A percentile compares a stretch with the other conserved stretches of the same genome.
phyloP scores from a whole-genome alignment of 2,329 filamentous ascomycete genomes.

The Fusarium scirpi region DNA sequence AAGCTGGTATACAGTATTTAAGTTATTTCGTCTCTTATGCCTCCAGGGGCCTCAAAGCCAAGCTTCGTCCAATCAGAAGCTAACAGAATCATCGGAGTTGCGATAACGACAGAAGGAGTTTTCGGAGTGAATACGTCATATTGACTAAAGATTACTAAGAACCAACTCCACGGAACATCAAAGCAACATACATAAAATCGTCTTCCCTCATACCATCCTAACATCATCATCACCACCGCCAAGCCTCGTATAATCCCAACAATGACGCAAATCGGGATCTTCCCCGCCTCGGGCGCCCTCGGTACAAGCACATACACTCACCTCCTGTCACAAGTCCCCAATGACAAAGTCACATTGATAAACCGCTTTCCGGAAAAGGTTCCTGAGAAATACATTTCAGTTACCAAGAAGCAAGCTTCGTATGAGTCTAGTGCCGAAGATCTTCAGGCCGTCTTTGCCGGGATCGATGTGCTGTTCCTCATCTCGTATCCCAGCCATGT shows the following conservation, averaged over 20 bases:
- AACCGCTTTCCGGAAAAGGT: constrained; percentile 29
- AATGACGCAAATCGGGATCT: constrained; percentile 36
- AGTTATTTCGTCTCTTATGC: no score
- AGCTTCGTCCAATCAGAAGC: no score
- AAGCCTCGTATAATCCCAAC: background rate
- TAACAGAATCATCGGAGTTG: background rate
- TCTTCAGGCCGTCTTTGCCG: constrained; percentile 1
- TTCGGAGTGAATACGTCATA: constrained; percentile 25
- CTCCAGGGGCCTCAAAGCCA: no score
- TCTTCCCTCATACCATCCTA: background rate
- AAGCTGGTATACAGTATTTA: no score
- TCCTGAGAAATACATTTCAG: background rate
- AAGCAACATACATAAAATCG: background rate
- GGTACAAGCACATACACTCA: constrained; percentile 37
- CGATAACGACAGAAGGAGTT: background rate
- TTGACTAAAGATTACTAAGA: constrained; percentile 22
- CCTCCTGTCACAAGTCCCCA: constrained; percentile 8
- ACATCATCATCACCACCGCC: background rate
- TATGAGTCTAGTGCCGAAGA: constrained; percentile 21
- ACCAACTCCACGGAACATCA: constrained; percentile 7
- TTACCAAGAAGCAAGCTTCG: constrained; percentile 5
- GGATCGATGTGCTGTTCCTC: constrained; percentile 17
- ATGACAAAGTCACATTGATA: constrained; percentile 28
- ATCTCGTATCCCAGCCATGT: constrained; percentile 41
- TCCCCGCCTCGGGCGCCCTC: constrained; percentile 38